Evolutionary conservation across 108 stramenopile species (phyloP), one percentile per base, ranked within the genome.

Genomic region (Pinguiococcus pyrenoidosus): DNA sequence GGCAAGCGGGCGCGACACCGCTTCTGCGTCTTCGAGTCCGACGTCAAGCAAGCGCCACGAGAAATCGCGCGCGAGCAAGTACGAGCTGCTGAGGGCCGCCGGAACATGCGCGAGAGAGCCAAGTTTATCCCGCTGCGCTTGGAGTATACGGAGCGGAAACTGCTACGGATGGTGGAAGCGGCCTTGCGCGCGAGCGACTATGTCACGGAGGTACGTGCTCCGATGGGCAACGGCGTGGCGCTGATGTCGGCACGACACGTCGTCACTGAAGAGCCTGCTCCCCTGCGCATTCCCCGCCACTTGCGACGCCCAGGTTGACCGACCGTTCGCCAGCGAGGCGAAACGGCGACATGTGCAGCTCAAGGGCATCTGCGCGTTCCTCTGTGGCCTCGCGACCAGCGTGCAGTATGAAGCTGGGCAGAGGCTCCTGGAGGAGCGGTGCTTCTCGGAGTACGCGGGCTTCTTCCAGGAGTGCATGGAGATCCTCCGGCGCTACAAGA

Each of bases 401-500:
- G 66, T 74, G 33, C 71, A 82, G 46, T 79, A 76, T 44, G 29
- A 49, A 9, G 44, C 51, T 20, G 81, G 81, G 24, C 74, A 75
- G 55, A 30, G 24, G 24, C 37, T 68, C 32, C 32, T 68, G 25
- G 52, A 57, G 10, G 62, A 71, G 25, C 44, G 48, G 17, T 30
- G 43, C 8, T 68, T 41, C 30, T 41, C 24, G 16, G 42, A 36
- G 35, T 45, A 68, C 49, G 54, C 58, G 28, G 37, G 14, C 3
- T 76, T 46, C 62, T 78, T 56, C 58, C 61, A 32, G 51, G 54
- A 54, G 29, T 46, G 20, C 9, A 72, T 84, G 32, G 83, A 84
- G 49, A 75, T 84, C 29, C 75, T 70, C 4, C 57, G 83, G 25
- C 71, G 83, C 14, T 76, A 84, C 52, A 84, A 84, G 53, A 78